phyloP scores from a whole-genome alignment of 495 filamentous ascomycete species.

The Talaromyces trachyspermus region DNA sequence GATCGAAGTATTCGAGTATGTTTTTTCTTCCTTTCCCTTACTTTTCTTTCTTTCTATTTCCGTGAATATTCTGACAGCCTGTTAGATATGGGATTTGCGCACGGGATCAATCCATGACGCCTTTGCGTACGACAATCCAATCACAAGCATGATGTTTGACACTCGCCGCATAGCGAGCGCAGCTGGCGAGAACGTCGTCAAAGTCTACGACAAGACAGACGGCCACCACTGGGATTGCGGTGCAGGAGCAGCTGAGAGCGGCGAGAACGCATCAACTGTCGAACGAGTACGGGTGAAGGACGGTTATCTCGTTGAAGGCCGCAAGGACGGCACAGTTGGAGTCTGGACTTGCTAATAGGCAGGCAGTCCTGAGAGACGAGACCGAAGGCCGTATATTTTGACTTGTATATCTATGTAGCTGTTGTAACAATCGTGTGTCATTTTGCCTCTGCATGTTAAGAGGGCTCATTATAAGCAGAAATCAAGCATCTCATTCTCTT shows the following conservation, averaged over 20 bases:
- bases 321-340: conserved; percentile 79
- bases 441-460: no score
- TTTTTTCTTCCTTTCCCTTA: conserved; percentile 2
- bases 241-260: conserved; percentile 60
- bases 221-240: conserved; percentile 97
- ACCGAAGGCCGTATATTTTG: no score
- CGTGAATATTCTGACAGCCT: conserved; percentile 7
- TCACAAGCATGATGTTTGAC: conserved; percentile 99
- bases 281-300: conserved; percentile 88
- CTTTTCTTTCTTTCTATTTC: background rate
- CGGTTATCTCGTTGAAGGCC: conserved; percentile 87
- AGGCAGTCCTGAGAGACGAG: no score
- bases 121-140: conserved; percentile 86
- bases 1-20: conserved; percentile 87
- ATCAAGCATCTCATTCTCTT: background rate
- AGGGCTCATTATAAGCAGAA: background rate
- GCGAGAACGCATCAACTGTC: conserved; percentile 57
- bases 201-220: conserved; percentile 97
- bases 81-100: conserved; percentile 95
- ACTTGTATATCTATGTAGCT: background rate
- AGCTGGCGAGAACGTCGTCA: conserved; percentile 84
- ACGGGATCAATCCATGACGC: conserved; percentile 95
- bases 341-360: conserved; percentile 90
- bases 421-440: background rate
- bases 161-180: conserved; percentile 82